These are phyloP conservation scores for Eucalyptus pauciflora DNA, from an alignment of 345 rosid genomes.

Conservation along the genomic window DNA sequence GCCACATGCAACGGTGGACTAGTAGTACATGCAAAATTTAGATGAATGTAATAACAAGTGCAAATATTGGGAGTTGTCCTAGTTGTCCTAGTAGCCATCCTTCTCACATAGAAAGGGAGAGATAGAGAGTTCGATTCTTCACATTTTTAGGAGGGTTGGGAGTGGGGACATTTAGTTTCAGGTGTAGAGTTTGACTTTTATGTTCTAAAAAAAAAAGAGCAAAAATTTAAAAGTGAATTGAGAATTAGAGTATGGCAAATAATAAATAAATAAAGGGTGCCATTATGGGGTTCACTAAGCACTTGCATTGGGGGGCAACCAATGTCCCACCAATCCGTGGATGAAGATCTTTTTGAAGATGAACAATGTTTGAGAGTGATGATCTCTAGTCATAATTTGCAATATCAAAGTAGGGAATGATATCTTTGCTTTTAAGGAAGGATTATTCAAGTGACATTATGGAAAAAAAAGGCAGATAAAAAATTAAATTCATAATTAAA, in stretches of 20 bases:
- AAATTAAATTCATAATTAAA: not conserved
- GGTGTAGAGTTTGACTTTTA: too few relatives aligned
- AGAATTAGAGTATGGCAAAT: too few relatives aligned
- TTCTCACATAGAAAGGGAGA: too few relatives aligned
- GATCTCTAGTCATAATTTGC: not conserved
- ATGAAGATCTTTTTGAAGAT: not conserved
- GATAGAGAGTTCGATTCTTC: too few relatives aligned
- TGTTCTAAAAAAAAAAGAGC: too few relatives aligned
- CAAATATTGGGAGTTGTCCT: too few relatives aligned
- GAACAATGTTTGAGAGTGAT: not conserved
- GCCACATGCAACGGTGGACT: not conserved
- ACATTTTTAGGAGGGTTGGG: too few relatives aligned
- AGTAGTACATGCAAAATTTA: not conserved
- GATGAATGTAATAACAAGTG: not conserved
- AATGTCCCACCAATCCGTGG: not conserved
- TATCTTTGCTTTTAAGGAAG: not conserved
- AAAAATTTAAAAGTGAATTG: too few relatives aligned
- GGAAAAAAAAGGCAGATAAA: not conserved
- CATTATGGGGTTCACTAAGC: not conserved
- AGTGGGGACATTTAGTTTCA: too few relatives aligned
- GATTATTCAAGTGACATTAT: not conserved
- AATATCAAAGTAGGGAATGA: not conserved
- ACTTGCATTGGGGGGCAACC: not conserved
- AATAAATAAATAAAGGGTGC: not conserved
- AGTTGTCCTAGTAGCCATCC: too few relatives aligned